These are phyloP conservation scores for Diplosphaera chodatii DNA, from an alignment of 139 green algal species.

Conservation along the genomic window DNA sequence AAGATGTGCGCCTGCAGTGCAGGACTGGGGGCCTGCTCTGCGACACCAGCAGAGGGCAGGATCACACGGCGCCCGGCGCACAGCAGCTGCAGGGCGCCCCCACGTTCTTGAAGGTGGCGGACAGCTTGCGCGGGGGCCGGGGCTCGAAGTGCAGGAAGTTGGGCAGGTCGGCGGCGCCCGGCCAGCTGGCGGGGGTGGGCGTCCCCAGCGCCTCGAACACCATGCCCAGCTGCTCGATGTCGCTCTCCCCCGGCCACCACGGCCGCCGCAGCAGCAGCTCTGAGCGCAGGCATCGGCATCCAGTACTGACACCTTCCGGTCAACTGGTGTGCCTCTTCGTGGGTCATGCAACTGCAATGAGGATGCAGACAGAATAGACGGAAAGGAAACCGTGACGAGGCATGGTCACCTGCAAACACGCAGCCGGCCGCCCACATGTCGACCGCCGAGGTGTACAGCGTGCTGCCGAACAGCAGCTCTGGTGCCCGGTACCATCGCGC, in stretches of 20 bases:
- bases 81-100: no score
- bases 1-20: no score
- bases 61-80: no score
- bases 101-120: constrained; percentile 41
- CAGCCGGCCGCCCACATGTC: constrained; percentile 89
- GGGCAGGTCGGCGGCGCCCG: constrained; percentile 46
- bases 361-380: no score
- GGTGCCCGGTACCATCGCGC: constrained; percentile 83
- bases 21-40: no score
- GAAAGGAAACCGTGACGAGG: no score
- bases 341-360: no score
- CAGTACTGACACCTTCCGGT: no score
- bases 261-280: constrained; percentile 70
- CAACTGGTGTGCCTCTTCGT: no score
- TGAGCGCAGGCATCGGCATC: no score
- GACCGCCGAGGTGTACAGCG: constrained; percentile 63
- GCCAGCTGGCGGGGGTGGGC: constrained; percentile 60
- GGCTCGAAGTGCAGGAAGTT: constrained; percentile 52
- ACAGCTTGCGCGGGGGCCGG: constrained; percentile 38
- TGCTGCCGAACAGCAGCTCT: constrained; percentile 81
- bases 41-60: not conserved
- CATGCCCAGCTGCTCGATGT: constrained; percentile 78
- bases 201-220: constrained; percentile 75
- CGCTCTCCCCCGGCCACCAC: constrained; percentile 69
- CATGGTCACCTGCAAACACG: constrained; percentile 72